Percentiles rank a stretch among this genome's conserved stretches.
These are phyloP conservation scores for Sugiyamaella valdiviana DNA, from an alignment of 805 yeast species.

Conservation along the genomic window DNA sequence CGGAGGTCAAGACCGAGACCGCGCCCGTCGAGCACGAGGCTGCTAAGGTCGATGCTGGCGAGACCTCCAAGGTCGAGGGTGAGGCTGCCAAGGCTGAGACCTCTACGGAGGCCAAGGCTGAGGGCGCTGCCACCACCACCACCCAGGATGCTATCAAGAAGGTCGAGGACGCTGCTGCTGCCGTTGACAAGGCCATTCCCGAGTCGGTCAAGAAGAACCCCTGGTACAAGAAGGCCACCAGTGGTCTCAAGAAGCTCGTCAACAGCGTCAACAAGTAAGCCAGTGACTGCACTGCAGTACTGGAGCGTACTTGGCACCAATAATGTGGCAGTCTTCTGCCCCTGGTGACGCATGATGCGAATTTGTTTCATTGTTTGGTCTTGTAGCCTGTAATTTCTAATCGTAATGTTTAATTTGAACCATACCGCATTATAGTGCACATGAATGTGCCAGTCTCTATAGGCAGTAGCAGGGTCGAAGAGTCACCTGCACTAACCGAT, in stretches of 20 bases:
- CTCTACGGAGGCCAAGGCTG: conserved; percentile 16
- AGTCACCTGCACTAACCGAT: too few relatives aligned
- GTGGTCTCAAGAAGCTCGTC: conserved; percentile 27
- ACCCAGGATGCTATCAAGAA: conserved; percentile 14
- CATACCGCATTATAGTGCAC: too few relatives aligned
- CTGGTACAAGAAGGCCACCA: conserved; percentile 23
- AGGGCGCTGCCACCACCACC: conserved; percentile 9
- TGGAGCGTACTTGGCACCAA: background rate
- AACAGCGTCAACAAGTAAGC: conserved; percentile 27
- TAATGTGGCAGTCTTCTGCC: background rate
- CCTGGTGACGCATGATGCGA: background rate
- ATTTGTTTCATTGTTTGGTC: conserved; percentile 1
- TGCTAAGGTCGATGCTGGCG: too few relatives aligned
- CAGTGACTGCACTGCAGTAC: too few relatives aligned
- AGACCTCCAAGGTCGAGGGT: conserved; percentile 9
- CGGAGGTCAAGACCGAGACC: conserved; percentile 9
- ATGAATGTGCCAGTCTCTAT: too few relatives aligned
- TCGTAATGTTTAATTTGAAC: conserved; percentile 2
- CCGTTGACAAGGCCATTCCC: conserved; percentile 18
- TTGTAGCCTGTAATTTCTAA: conserved; percentile 6
- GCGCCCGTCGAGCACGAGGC: conserved; percentile 1
- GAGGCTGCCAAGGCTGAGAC: conserved; percentile 10
- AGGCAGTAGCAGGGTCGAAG: too few relatives aligned
- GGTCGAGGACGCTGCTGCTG: conserved; percentile 16
- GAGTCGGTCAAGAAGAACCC: conserved; percentile 24